Evolutionary conservation across 2,329 filamentous ascomycete genomes (phyloP), one percentile per base, ranked within the genome.

Genomic region (Scedosporium apiospermum): DNA sequence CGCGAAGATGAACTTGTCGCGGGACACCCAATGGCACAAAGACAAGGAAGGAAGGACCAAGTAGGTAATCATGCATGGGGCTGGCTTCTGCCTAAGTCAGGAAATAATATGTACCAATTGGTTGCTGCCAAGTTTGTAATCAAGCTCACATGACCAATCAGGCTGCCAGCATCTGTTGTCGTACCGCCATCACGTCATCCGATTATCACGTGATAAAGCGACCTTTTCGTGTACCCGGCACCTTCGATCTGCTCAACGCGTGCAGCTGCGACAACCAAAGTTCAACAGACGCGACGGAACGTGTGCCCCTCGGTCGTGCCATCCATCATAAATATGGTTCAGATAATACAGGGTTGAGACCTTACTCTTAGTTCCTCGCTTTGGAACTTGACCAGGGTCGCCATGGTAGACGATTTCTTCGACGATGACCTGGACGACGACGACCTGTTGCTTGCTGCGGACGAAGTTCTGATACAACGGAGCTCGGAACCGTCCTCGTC

Each of bases 371-470:
- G 18, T 34, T 26, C 53, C 41, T 38, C 18, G 6, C 58, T 18
- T 55, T 42, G n/a, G 21, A 16, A 58, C 34, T 16, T 10, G 27
- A 51, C 26, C 26, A 6, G n/a, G 21, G 42, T n/a, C 21, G 53
- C 44, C 46, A 66, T 66, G 65, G 51, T 23, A 23, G 59, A 61
- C 59, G 84, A 88, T 66, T 84, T 87, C 57, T 88, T 85, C 69
- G 85, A 85, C 64, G 85, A 85, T 65, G 81, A 82, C 65, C 80
- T 88, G 61, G 80, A 83, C 61, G 87, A 90, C 65, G 87, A 88
- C 68, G 87, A 88, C 66, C 75, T 90, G 64, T 77, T 89, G 55
- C 75, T 81, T 42, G 86, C 81, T 6, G 78, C 86, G 23, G 85
- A 82, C 44, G 81, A 86, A 65, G 73, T 73, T 4, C 73, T 61